phyloP scores from a whole-genome alignment of 2,329 filamentous ascomycete genomes.

The Dothistroma septosporum region DNA sequence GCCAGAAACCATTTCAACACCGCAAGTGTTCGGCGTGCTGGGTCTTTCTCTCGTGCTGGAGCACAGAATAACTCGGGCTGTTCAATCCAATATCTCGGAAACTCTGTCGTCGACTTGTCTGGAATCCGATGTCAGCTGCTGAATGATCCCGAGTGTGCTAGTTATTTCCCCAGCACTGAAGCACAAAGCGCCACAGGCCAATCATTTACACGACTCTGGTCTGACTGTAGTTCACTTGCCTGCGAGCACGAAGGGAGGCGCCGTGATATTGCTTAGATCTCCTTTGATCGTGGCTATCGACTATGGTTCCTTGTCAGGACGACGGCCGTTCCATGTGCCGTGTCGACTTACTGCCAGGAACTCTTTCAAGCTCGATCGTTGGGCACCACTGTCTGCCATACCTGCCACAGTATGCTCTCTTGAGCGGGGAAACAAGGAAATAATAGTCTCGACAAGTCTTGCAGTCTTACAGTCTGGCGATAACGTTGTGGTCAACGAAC shows the following conservation, averaged over 20 bases:
- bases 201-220: too few relatives aligned
- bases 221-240: conserved; percentile 41
- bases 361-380: conserved; percentile 28
- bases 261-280: conserved; percentile 46
- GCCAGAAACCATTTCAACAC: conserved; percentile 50
- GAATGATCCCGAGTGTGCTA: too few relatives aligned
- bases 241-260: conserved; percentile 45
- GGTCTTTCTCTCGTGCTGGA: conserved; percentile 40
- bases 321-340: neutral
- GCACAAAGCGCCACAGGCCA: too few relatives aligned
- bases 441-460: neutral
- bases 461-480: neutral
- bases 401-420: neutral
- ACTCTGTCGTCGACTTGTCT: conserved; percentile 44
- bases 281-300: conserved; percentile 46
- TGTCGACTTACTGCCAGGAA: conserved; percentile 28
- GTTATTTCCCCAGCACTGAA: too few relatives aligned
- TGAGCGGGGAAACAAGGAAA: neutral
- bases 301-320: conserved; percentile 13
- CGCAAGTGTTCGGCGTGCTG: conserved; percentile 41
- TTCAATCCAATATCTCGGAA: conserved; percentile 47
- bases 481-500: neutral
- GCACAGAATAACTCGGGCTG: conserved; percentile 45
- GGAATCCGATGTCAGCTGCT: too few relatives aligned
- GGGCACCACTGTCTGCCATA: conserved; percentile 22